Base-by-base conservation (phyloP, 306 rosid species). In the Dalbergia oliveri region DNA sequence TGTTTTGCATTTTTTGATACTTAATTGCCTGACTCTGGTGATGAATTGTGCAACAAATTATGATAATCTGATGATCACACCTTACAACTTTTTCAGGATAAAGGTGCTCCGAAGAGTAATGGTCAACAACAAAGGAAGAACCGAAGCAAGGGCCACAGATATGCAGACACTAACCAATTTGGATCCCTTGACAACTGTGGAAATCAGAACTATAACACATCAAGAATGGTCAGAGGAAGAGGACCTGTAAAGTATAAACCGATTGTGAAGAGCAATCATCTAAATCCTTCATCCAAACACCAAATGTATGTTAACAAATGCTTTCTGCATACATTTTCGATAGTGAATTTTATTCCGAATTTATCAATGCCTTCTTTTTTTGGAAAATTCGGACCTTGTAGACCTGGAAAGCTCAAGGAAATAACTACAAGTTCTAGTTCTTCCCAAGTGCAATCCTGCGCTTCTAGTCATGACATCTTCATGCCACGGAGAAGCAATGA, bases 201-300 rank as follows among this genome's bases (percentile, higher is more conserved):
- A 79, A 69, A 69, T 69, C 64, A 18, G 65, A 16, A 73, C 49
- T 5, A 70, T 43, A 49, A 54, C n/a, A 23, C 43, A 51, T 64
- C 47, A 54, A 56, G 75, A 56, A 41, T 50, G 66, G 74, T 81
- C 43, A 73, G 21, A 37, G 84, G 79, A 57, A 73, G 79, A 43
- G 84, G 75, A 51, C 66, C 75, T 23, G 31, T 18, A 34, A 21
- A 70, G 23, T 66, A 54, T 77, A 77, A 35, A 53, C 71, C 71
- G n/a, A 26, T 14, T 23, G 18, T 63, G 37, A 75, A 49, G 50
- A 21, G 58, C 47, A 71, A 72, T 8, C 9, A 33, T 73, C 56
- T 7, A 56, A 35, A 43, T 33, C 60, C 68, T 69, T 58, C 69
- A 18, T 56, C 61, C 47, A 73, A 43, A 35, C 10, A 66, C n/a